Conservation (phyloP, 2,329 filamentous ascomycete genomes). For the Colletotrichum viniferum region DNA sequence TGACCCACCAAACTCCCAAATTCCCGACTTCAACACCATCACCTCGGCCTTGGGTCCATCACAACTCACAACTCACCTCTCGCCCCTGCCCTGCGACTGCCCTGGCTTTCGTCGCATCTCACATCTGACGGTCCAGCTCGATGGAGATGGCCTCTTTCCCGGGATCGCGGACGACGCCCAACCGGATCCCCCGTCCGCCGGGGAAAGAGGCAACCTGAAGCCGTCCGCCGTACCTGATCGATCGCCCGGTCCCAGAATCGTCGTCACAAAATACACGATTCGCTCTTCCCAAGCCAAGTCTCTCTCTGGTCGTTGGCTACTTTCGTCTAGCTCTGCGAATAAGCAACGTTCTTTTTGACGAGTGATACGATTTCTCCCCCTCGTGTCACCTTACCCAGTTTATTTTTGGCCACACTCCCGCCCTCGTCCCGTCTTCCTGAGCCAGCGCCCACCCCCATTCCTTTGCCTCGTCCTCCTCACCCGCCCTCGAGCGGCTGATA, state of each 20-base stretch:
- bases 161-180: not conserved
- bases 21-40: not conserved
- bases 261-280: not conserved
- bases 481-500: not conserved
- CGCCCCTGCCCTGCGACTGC: not conserved
- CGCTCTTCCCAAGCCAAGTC: not conserved
- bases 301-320: not conserved
- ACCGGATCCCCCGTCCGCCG: conserved; percentile 4
- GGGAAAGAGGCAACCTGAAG: not conserved
- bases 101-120: not conserved
- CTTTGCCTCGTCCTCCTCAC: not conserved
- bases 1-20: not conserved
- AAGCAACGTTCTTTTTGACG: not conserved
- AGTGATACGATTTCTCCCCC: not conserved
- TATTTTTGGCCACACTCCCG: not conserved
- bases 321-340: not conserved
- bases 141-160: not conserved
- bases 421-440: not conserved
- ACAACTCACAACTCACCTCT: not conserved
- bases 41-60: not conserved
- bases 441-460: not conserved
- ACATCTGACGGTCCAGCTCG: not conserved
- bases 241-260: not conserved
- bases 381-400: conserved; percentile 3
- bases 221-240: not conserved